Base-by-base conservation (phyloP, 148 eudicot species). In the Drosera capensis region DNA sequence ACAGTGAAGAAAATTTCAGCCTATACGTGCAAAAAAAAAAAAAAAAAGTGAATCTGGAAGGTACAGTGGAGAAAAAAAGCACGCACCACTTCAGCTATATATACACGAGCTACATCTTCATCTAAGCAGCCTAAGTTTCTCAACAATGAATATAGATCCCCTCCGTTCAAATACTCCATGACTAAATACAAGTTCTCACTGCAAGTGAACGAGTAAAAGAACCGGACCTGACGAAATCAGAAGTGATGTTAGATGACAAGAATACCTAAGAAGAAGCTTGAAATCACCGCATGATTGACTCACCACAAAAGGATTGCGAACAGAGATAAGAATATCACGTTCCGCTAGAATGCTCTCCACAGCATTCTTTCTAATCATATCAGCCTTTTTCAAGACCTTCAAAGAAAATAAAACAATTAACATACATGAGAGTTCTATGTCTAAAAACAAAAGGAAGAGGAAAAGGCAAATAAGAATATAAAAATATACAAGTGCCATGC, bases 271-370 rank as follows among this genome's bases (percentile, higher is more conserved):
- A 4, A 9, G 2, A 23, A 41, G 20, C 1, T 11, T 14, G 7
- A 39, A 11, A 17, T 14, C 15, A 14, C 45, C 43, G 28, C 22
- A 34, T 51, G 61, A 31, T 30, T 51, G 43, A 55, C 92, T 81
- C 70, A 81, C 92, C 85, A 90, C 99, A 78, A 84, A 90, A 66
- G 95, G 99, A 70, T 90, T 85, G 47, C 99, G 85, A 54, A 90
- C 95, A 51, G 99, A 78, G 45, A 90, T 90, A 45, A 90, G 54
- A 52, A 90, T 90, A 68, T 90, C 84, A 44, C 99, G 92, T 65
- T 90, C 99, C 3, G 99, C 99, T 70, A 90, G 69, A 55, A 90
- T 90, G 73, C 99, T 90, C 70, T 90, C 99, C 38, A 90, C 99
- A 35, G 99, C 95, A 76, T 90, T 90, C 73, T 90, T 90, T 28